These are phyloP conservation scores for Amylostereum areolatum DNA, from an alignment of 1,284 basidiomycete genomes.

Conservation along the genomic window DNA sequence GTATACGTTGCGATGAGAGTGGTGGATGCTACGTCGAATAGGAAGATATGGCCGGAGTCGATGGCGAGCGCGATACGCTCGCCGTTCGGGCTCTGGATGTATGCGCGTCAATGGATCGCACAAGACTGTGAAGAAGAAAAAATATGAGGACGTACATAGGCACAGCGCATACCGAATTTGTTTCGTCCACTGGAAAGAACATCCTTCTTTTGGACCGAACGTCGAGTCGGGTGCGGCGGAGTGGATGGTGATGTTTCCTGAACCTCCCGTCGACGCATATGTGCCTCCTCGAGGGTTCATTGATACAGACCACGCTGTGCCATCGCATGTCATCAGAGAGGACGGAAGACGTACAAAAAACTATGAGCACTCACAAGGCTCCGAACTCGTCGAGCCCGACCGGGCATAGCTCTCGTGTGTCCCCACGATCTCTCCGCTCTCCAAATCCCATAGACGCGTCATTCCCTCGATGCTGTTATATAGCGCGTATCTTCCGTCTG, in stretches of 20 bases:
- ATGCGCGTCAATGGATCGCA: conserved; percentile 3
- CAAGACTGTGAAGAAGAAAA: conserved; percentile 6
- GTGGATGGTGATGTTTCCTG: conserved; percentile 66
- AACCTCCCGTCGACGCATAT: conserved; percentile 75
- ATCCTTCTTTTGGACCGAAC: conserved; percentile 55
- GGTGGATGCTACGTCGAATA: conserved; percentile 70
- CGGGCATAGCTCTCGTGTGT: conserved; percentile 69
- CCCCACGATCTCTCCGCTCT: conserved; percentile 50
- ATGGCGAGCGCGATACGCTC: conserved; percentile 70
- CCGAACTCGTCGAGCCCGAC: conserved; percentile 43
- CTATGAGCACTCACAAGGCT: conserved; percentile 57
- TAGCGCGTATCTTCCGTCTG: conserved; percentile 57
- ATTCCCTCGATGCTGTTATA: conserved; percentile 80
- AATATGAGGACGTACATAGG: conserved; percentile 53
- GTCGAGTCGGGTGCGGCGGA: conserved; percentile 46
- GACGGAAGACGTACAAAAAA: conserved; percentile 8
- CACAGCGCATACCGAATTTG: conserved; percentile 78
- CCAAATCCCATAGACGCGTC: conserved; percentile 66
- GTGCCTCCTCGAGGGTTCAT: conserved; percentile 65
- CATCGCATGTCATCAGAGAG: not conserved
- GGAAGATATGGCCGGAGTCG: conserved; percentile 76
- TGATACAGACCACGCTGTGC: conserved; percentile 73
- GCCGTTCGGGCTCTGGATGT: conserved; percentile 75
- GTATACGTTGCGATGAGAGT: conserved; percentile 65
- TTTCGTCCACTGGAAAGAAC: conserved; percentile 63